Conservation (phyloP, 2,329 filamentous ascomycete species). For the Apiospora marii region DNA sequence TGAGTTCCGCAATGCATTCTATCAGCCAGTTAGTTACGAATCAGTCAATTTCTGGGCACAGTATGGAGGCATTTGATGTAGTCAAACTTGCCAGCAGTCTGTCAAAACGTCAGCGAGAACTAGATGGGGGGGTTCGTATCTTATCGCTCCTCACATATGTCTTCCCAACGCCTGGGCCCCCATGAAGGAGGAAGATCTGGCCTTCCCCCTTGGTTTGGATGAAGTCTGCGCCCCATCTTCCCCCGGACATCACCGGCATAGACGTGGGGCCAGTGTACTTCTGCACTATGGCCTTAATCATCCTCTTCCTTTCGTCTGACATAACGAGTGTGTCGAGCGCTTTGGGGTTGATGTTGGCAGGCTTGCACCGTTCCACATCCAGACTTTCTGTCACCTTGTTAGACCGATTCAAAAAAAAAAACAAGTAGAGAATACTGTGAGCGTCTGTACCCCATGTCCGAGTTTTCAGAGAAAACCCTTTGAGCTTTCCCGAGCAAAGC, state of each 20-base stretch:
- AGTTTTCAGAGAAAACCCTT: neutral
- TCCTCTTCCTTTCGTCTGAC: slow-evolving; percentile 56
- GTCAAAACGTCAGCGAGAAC: neutral
- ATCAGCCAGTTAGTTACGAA: slow-evolving; percentile 35
- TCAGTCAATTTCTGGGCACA: too few relatives aligned
- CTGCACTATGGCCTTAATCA: slow-evolving; percentile 54
- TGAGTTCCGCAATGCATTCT: slow-evolving; percentile 47
- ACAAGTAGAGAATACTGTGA: neutral
- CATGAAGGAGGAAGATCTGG: slow-evolving; percentile 46
- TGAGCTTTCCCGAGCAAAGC: neutral
- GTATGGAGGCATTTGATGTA: neutral
- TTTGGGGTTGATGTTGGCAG: slow-evolving; percentile 48
- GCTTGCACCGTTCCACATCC: neutral
- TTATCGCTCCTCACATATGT: slow-evolving; percentile 19
- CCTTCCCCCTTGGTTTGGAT: slow-evolving; percentile 30
- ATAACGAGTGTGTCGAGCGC: slow-evolving; percentile 58
- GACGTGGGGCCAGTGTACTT: neutral
- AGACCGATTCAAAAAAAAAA: neutral
- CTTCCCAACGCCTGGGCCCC: slow-evolving; percentile 53
- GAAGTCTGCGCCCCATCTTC: slow-evolving; percentile 25
- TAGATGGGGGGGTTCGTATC: neutral
- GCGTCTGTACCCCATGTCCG: neutral
- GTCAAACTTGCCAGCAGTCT: neutral
- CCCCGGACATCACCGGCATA: slow-evolving; percentile 24
- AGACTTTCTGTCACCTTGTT: neutral